Conservation (phyloP, 495 filamentous ascomycete genomes). For the Articulospora tetracladia region DNA sequence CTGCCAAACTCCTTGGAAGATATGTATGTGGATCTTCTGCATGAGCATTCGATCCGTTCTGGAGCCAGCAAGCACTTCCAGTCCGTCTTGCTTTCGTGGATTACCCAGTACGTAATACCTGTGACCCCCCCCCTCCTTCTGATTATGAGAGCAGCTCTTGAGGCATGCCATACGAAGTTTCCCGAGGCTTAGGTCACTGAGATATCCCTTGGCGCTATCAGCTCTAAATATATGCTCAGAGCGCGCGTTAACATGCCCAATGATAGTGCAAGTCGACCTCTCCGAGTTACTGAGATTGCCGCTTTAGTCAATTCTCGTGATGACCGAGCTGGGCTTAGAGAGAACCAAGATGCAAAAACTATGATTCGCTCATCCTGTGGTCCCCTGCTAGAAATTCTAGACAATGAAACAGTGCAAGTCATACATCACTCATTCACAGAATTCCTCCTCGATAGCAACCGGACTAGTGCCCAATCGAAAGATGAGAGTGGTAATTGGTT, state of each 20-base stretch:
- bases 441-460: slow-evolving; percentile 30
- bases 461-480: background rate
- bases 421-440: slow-evolving; percentile 53
- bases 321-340: background rate
- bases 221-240: too few relatives aligned
- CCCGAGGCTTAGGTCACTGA: too few relatives aligned
- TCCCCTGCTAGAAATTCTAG: slow-evolving; percentile 45
- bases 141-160: too few relatives aligned
- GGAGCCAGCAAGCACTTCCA: slow-evolving; percentile 35
- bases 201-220: too few relatives aligned
- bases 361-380: slow-evolving; percentile 35
- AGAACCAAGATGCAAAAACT: slow-evolving; percentile 2
- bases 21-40: slow-evolving; percentile 44
- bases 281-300: background rate
- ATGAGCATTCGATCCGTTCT: slow-evolving; percentile 30
- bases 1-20: slow-evolving; percentile 21
- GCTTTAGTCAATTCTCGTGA: background rate
- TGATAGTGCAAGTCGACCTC: slow-evolving; percentile 1
- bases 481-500: background rate
- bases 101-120: too few relatives aligned
- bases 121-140: too few relatives aligned
- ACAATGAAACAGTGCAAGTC: slow-evolving; percentile 45
- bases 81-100: slow-evolving; percentile 37
- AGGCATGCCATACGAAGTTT: too few relatives aligned
- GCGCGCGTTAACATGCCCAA: too few relatives aligned